Conservation (phyloP, 805 yeast genomes). For the Pichia pseudocactophila region DNA sequence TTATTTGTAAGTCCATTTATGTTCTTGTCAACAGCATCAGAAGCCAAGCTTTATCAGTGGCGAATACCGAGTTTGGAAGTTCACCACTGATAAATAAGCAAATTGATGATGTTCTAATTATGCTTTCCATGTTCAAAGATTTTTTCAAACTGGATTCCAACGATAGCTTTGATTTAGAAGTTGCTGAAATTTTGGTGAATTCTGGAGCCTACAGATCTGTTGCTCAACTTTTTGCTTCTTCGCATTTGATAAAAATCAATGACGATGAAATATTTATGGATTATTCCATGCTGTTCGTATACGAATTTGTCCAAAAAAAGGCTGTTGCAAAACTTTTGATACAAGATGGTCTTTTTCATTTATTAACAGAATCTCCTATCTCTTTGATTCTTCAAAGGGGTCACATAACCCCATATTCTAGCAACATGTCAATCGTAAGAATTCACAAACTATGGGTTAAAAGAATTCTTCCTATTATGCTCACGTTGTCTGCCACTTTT, state of each 20-base stretch:
- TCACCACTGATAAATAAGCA: constrained; percentile 35
- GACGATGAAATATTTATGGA: constrained; percentile 68
- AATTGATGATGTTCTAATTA: constrained; percentile 55
- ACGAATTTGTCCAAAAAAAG: constrained; percentile 55
- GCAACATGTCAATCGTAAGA: constrained; percentile 16
- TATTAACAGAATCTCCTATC: constrained; percentile 65
- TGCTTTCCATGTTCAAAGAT: constrained; percentile 56
- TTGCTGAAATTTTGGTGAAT: constrained; percentile 45
- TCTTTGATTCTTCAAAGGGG: constrained; percentile 63
- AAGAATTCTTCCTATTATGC: constrained; percentile 63
- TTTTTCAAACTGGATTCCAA: constrained; percentile 44
- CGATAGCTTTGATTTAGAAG: constrained; percentile 35
- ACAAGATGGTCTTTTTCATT: constrained; percentile 53
- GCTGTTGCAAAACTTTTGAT: constrained; percentile 60
- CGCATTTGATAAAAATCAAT: constrained; percentile 51
- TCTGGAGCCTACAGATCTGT: constrained; percentile 55
- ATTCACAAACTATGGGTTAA: constrained; percentile 79
- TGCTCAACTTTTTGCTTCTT: constrained; percentile 55
- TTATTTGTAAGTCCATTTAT: constrained; percentile 60
- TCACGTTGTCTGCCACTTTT: constrained; percentile 50
- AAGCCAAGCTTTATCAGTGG: constrained; percentile 40
- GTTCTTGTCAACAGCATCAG: constrained; percentile 50
- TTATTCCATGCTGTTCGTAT: constrained; percentile 55
- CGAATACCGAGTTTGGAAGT: constrained; percentile 27
- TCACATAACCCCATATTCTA: constrained; percentile 39